Base-by-base conservation (phyloP, 352 stramenopile genomes). In the Globisporangium sylvaticum region DNA sequence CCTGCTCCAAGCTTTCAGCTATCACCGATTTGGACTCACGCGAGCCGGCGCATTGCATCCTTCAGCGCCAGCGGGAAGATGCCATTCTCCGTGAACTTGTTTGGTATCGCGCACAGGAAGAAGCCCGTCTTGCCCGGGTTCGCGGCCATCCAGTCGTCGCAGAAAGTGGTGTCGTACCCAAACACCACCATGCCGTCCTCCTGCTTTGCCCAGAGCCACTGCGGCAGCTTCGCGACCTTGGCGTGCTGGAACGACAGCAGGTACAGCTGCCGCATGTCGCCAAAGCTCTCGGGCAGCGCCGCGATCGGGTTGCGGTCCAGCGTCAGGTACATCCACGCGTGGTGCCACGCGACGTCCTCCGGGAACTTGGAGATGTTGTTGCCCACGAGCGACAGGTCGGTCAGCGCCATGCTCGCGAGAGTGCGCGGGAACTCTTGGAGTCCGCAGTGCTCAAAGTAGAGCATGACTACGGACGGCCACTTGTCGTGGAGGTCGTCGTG, bases 381-480 rank as follows among this genome's bases (percentile, higher is more conserved):
- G 39, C 70, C 69, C 22, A 72, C 57, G 50, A 79, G 63, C n/a
- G 72, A 76, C 20, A 79, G 22, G 27, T 79, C 72, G 0, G 70
- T 76, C 1, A 74, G 42, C 12, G 14, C 27, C 66, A 79, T 74
- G 20, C 29, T 57, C 9, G 64, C 62, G 15, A 71, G 46, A 0
- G 52, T 62, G 3, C 48, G 22, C 3, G 70, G 73, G n/a, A 79
- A 72, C 6, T 68, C 50, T 27, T 67, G 67, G 0, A 79, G 62
- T 1, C 20, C 63, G 50, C 73, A 79, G 42, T 72, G 68, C 46
- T 79, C 73, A 8, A 79, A 7, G 55, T 77, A 77, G 25, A 79
- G 42, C 60, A 79, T 70, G 9, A 73, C 31, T 7, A 77, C 73
- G 4, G 56, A 31, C 0, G 70, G 59, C 70, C 73, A 79, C 39